Conservation (phyloP, 169 alveolate genomes). For the Eimeria acervulina region DNA sequence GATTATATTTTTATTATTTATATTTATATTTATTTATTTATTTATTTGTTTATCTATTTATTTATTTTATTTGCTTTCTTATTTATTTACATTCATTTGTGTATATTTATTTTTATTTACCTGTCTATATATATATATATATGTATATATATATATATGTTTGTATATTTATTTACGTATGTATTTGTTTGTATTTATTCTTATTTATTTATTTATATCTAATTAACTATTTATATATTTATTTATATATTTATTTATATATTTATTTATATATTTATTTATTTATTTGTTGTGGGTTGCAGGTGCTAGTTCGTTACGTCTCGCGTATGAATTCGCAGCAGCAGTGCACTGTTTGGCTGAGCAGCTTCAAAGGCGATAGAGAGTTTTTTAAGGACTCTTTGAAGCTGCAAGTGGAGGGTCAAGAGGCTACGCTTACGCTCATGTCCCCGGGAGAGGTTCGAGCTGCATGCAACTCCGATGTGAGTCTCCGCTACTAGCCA, state of each 20-base stretch:
- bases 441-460: constrained; percentile 22
- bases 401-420: neutral
- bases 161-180: too few relatives aligned
- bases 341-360: constrained; percentile 59
- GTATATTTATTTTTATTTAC: neutral
- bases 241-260: neutral
- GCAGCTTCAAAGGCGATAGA: constrained; percentile 31
- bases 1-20: neutral
- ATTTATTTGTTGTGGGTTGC: neutral
- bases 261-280: neutral
- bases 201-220: neutral
- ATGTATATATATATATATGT: too few relatives aligned
- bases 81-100: neutral
- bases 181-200: too few relatives aligned
- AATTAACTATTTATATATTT: neutral
- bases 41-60: neutral
- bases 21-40: neutral
- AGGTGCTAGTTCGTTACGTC: constrained; percentile 56
- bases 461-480: constrained; percentile 9
- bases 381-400: constrained; percentile 8
- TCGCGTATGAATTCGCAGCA: constrained; percentile 25
- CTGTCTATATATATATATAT: neutral
- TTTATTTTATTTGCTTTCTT: neutral
- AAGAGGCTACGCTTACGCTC: neutral
- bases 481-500: neutral